Conservation (phyloP, 2,329 filamentous ascomycete genomes). For the Neocucurbitaria cava region DNA sequence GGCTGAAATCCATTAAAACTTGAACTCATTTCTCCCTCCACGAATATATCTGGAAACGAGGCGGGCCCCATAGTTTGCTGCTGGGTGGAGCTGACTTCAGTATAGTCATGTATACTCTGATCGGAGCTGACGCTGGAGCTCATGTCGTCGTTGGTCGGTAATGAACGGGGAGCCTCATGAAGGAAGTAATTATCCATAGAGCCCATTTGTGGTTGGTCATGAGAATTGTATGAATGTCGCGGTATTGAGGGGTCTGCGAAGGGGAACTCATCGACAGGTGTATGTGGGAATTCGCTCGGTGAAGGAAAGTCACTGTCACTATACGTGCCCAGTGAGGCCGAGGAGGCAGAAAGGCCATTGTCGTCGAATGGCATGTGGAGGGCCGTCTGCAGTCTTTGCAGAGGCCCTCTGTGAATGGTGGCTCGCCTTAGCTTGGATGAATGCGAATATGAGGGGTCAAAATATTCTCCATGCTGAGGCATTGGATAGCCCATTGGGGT, state of each 20-base stretch:
- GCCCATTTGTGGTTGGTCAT: conserved; percentile 45
- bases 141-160: conserved; percentile 50
- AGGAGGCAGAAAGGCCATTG: conserved; percentile 52
- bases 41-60: conserved; percentile 48
- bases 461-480: conserved; percentile 48
- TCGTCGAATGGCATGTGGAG: conserved; percentile 52
- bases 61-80: conserved; percentile 45
- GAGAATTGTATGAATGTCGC: conserved; percentile 40
- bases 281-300: conserved; percentile 56
- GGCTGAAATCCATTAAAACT: conserved; percentile 47
- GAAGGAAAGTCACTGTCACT: conserved; percentile 57
- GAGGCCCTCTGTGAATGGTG: conserved; percentile 47
- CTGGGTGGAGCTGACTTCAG: conserved; percentile 47
- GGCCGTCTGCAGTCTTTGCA: conserved; percentile 54
- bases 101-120: conserved; percentile 53
- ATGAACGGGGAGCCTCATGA: conserved; percentile 44
- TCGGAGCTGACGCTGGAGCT: conserved; percentile 57
- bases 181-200: conserved; percentile 49
- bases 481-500: conserved; percentile 48
- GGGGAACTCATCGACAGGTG: conserved; percentile 53
- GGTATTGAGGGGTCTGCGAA: conserved; percentile 51
- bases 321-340: conserved; percentile 55
- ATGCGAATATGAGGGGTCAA: conserved; percentile 45
- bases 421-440: conserved; percentile 48
- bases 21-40: conserved; percentile 49